Evolutionary conservation across 345 rosid species (phyloP).

Genomic region (Eucalyptus curtisii): DNA sequence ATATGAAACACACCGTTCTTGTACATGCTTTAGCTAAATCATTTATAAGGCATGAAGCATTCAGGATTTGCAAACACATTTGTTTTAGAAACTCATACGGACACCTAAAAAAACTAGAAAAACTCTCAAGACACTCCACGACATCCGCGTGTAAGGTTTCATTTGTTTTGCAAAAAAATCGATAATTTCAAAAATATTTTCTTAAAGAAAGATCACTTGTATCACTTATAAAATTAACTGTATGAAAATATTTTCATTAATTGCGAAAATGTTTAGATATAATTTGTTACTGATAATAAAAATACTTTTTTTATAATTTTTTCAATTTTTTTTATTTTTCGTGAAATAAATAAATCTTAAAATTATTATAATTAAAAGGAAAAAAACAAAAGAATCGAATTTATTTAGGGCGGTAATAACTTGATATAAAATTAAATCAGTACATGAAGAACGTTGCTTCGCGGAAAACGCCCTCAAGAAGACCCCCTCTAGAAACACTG

Average conservation of each 20-base stretch:
- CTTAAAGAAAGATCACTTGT: neutral
- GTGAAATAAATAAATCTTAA: no score
- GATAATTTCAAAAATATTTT: fast-evolving
- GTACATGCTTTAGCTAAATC: neutral
- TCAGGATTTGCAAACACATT: neutral
- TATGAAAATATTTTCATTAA: no score
- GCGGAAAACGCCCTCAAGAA: neutral
- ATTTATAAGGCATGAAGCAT: neutral
- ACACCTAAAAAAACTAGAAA: neutral
- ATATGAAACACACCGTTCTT: neutral
- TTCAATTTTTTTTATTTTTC: fast-evolving
- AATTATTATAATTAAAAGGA: neutral
- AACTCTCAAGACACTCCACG: neutral
- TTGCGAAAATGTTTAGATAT: no score
- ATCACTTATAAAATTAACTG: neutral
- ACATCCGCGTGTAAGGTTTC: neutral
- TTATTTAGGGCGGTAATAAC: neutral
- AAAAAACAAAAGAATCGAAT: neutral
- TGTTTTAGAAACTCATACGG: neutral
- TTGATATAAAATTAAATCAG: no score
- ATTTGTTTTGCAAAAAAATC: no score
- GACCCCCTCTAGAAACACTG: neutral
- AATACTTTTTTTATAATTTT: no score
- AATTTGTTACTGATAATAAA: no score
- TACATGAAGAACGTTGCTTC: neutral